Conservation (phyloP, 805 yeast genomes). For the Barnettozyma sp. region DNA sequence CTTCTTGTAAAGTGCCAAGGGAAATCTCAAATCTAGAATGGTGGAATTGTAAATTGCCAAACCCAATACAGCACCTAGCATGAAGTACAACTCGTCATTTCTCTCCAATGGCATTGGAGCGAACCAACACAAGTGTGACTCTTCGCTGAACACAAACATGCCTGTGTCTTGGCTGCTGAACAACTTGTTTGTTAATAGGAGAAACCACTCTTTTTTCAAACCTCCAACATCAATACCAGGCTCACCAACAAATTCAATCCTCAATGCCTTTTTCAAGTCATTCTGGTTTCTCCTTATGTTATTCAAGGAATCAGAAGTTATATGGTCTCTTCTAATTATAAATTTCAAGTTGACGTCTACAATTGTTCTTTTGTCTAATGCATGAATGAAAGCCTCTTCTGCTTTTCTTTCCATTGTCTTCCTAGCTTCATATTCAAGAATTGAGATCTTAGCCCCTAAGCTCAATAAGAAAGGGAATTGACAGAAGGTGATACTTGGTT, state of each 20-base stretch:
- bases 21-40: slow-evolving; percentile 73
- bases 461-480: slow-evolving; percentile 79
- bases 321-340: slow-evolving; percentile 55
- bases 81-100: slow-evolving; percentile 51
- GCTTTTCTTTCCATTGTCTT: slow-evolving; percentile 80
- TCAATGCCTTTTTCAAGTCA: slow-evolving; percentile 66
- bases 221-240: slow-evolving; percentile 98
- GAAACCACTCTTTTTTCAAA: slow-evolving; percentile 88
- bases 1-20: slow-evolving; percentile 69
- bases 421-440: slow-evolving; percentile 76
- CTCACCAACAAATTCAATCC: slow-evolving; percentile 77
- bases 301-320: slow-evolving; percentile 70
- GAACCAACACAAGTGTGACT: slow-evolving; percentile 75
- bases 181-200: slow-evolving; percentile 59
- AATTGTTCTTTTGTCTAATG: slow-evolving; percentile 54
- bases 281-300: slow-evolving; percentile 46
- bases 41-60: slow-evolving; percentile 88
- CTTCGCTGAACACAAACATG: slow-evolving; percentile 58
- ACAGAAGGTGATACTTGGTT: slow-evolving; percentile 53
- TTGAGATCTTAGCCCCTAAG: slow-evolving; percentile 72
- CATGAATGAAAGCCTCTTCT: slow-evolving; percentile 78
- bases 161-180: slow-evolving; percentile 59
- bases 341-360: slow-evolving; percentile 65
- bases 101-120: slow-evolving; percentile 37
- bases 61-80: slow-evolving; percentile 83